phyloP scores from a whole-genome alignment of 1,139 yeast species.

The Pichia sp. region DNA sequence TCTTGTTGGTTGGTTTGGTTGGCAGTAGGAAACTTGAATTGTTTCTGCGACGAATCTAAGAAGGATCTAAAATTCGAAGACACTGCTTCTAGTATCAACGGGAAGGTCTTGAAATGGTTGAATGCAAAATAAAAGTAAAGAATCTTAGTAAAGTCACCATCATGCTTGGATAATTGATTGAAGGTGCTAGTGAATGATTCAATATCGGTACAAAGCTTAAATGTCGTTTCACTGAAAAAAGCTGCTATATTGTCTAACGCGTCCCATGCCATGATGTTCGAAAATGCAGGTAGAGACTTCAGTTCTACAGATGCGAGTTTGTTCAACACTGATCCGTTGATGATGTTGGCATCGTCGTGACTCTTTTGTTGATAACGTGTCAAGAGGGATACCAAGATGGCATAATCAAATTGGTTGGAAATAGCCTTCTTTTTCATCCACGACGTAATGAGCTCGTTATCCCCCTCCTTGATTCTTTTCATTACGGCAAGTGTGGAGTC shows the following conservation, averaged over 20 bases:
- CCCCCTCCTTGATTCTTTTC: conserved; percentile 3
- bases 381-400: conserved; percentile 5
- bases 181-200: conserved; percentile 6
- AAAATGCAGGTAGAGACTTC: conserved; percentile 14
- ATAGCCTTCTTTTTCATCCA: conserved; percentile 3
- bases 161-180: not conserved
- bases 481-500: conserved; percentile 13
- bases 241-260: conserved; percentile 7
- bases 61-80: conserved; percentile 10
- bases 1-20: conserved; percentile 34
- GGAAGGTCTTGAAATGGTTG: conserved; percentile 11
- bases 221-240: not conserved
- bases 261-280: conserved; percentile 20
- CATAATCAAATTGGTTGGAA: conserved; percentile 11
- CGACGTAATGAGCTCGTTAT: not conserved
- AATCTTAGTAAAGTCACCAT: conserved; percentile 5
- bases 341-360: not conserved
- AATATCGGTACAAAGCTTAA: not conserved
- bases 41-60: conserved; percentile 19
- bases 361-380: not conserved
- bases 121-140: conserved; percentile 19
- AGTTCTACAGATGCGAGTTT: conserved; percentile 5
- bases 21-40: conserved; percentile 42
- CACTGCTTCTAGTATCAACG: not conserved
- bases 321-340: conserved; percentile 1